Base-by-base conservation (phyloP, 352 stramenopile genomes). In the Phytophthora boehmeriae region DNA sequence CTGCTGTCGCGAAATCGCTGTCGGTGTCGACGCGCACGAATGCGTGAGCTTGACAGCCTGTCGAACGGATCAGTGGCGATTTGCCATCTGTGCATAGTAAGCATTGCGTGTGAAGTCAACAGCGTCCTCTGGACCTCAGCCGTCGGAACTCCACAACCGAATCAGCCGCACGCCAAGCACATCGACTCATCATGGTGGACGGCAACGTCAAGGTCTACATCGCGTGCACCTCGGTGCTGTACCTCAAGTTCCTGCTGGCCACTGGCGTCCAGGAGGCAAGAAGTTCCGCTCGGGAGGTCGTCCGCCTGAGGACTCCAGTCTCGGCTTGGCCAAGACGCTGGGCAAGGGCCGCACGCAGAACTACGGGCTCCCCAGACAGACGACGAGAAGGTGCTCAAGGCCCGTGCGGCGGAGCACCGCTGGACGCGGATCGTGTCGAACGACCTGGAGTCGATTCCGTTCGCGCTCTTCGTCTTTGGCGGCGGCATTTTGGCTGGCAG, bases 401-500 rank as follows among this genome's bases (percentile, higher is more conserved):
- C 57, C 5, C 56, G 56, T 8, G 61, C 55, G 39, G 25, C 57
- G 6, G 72, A 81, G 54, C 53, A 67, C 36, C 75, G 75, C 43
- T 84, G 72, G 71, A 59, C 65, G 32, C 71, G 71, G 43, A 80
- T 88, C 51, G 54, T 84, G 5, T 32, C 49, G 32, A 88, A 88
- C 61, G 76, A 88, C 59, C 54, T 84, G 32, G 78, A 88, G 67
- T 76, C 64, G 17, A 78, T 88, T 30, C 78, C 78, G 17, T 54
- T 84, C 17, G 72, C 71, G 42, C 71, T 88, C 39, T 54, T 76
- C 27, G 47, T 82, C 22, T 83, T 85, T 28, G 77, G 54, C 25
- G 69, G 48, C 17, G 73, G 73, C 25, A 64, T 80, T 22, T 52
- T 83, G 16, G 65, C 71, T 8, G 61, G 63, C 23, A 65, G 58